phyloP scores from a whole-genome alignment of 129 eudicot genomes.

The Chrysanthemum makinoi region DNA sequence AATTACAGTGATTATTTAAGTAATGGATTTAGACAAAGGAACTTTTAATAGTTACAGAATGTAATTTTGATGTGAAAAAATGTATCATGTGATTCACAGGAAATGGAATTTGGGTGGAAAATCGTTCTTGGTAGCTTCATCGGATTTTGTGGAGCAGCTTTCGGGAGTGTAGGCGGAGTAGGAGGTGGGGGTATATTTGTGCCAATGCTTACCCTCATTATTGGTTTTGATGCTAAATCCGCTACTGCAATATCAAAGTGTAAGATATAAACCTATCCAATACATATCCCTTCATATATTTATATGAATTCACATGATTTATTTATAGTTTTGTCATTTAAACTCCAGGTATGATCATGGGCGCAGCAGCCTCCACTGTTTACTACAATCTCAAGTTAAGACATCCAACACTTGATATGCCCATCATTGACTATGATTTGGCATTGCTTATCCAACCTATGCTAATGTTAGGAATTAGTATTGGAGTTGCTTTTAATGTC shows the following conservation, averaged over 20 bases:
- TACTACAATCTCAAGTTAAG: slow-evolving; percentile 78
- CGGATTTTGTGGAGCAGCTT: slow-evolving; percentile 96
- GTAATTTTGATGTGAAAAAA: slow-evolving; percentile 5
- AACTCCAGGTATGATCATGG: slow-evolving; percentile 91
- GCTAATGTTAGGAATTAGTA: slow-evolving; percentile 94
- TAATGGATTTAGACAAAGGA: neutral
- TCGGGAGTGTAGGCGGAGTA: slow-evolving; percentile 98
- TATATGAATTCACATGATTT: neutral
- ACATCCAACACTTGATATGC: slow-evolving; percentile 94
- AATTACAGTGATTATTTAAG: neutral
- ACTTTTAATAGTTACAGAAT: neutral
- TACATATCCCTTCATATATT: slow-evolving; percentile 3
- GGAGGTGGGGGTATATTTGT: slow-evolving; percentile 96
- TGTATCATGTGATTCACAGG: slow-evolving; percentile 45
- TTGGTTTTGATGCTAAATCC: slow-evolving; percentile 93
- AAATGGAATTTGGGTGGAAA: slow-evolving; percentile 74
- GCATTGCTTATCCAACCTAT: slow-evolving; percentile 92
- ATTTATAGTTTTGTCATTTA: neutral
- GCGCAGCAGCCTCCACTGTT: slow-evolving; percentile 89
- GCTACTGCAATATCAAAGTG: slow-evolving; percentile 95
- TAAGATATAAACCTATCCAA: slow-evolving; percentile 30
- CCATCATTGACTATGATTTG: slow-evolving; percentile 90
- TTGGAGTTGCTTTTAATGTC: slow-evolving; percentile 89
- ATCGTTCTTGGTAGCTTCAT: slow-evolving; percentile 71
- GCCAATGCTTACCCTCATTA: slow-evolving; percentile 79